These are phyloP conservation scores for Sechiopsis laciniata DNA, from an alignment of 306 rosid species.

Conservation along the genomic window DNA sequence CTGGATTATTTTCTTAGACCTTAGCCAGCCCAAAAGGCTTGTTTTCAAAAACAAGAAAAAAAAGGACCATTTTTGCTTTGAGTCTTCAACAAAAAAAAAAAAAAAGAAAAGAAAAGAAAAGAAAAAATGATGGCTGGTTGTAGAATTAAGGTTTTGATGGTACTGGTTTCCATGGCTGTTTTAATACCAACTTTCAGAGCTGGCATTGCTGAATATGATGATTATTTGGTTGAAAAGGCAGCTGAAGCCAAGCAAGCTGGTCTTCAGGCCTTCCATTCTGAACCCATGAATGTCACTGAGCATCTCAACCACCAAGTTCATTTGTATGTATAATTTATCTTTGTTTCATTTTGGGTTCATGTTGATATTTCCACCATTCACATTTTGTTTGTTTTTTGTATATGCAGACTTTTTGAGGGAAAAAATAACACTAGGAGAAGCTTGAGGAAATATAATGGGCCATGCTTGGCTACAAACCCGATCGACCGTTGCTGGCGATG, in stretches of 20 bases:
- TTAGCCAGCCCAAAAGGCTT: constrained; percentile 15
- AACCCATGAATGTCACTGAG: constrained; percentile 40
- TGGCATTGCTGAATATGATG: constrained; percentile 38
- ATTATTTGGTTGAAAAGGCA: constrained; percentile 27
- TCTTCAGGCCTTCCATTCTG: constrained; percentile 38
- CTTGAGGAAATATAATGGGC: constrained; percentile 21
- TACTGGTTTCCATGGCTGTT: constrained; percentile 37
- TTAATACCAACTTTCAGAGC: constrained; percentile 50
- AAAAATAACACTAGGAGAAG: constrained; percentile 47
- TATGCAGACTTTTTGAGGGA: constrained; percentile 31
- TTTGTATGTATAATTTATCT: constrained; percentile 4
- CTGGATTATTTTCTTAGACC: neutral
- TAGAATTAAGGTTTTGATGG: constrained; percentile 6
- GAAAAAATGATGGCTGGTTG: neutral
- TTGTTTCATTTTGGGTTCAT: too few relatives aligned
- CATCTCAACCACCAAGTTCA: constrained; percentile 42
- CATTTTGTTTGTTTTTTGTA: too few relatives aligned
- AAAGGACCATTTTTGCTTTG: too few relatives aligned
- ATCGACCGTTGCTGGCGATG: constrained; percentile 93
- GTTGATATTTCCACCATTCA: too few relatives aligned
- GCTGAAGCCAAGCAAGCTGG: constrained; percentile 36
- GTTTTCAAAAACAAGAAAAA: neutral
- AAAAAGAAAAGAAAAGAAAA: neutral
- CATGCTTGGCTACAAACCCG: constrained; percentile 63
- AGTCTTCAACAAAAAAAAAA: too few relatives aligned